phyloP scores from a whole-genome alignment of 2,329 filamentous ascomycete genomes.

The Daldinia eschscholtzii region DNA sequence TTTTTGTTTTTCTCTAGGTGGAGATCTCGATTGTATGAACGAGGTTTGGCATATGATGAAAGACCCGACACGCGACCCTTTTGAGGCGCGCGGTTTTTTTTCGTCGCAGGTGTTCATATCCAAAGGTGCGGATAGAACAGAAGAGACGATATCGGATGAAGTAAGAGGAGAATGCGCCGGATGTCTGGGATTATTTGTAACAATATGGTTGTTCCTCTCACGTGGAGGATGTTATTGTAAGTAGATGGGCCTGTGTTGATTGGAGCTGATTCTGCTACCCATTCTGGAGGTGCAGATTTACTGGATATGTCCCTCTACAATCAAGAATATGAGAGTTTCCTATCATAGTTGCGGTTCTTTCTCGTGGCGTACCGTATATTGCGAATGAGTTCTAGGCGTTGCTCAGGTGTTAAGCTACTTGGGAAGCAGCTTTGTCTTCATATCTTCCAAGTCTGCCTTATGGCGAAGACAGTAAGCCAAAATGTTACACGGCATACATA shows the following conservation, averaged over 20 bases:
- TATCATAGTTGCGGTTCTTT: background rate
- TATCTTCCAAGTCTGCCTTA: too few species aligned
- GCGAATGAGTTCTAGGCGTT: background rate
- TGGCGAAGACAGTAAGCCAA: background rate
- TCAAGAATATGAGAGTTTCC: background rate
- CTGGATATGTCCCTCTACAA: background rate
- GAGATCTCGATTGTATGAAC: background rate
- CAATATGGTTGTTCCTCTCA: background rate
- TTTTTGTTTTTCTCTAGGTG: background rate
- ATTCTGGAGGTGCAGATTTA: background rate
- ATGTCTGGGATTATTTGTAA: background rate
- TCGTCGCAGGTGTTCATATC: background rate
- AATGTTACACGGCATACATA: background rate
- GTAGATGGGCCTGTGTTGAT: background rate
- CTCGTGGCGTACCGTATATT: background rate
- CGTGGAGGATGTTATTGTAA: background rate
- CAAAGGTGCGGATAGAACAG: background rate
- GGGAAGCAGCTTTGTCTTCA: too few species aligned
- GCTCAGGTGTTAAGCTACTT: too few species aligned
- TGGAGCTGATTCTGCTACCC: background rate
- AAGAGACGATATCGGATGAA: background rate
- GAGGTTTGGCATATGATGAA: background rate
- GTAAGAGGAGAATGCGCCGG: background rate
- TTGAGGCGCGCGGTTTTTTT: background rate
- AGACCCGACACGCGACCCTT: too few species aligned